Evolutionary conservation across 306 rosid species (phyloP).

Genomic region (Medicago truncatula): MtrunA17r5.0-ANR NC_053046.1:19650001-19650500

Average conservation of each 20-base stretch:
- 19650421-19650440: slow-evolving; percentile 87
- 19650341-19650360: slow-evolving; percentile 62
- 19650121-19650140: slow-evolving; percentile 59
- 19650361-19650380: slow-evolving; percentile 62
- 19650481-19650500: slow-evolving; percentile 69
- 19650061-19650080: neutral
- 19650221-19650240: slow-evolving; percentile 84
- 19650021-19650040: slow-evolving; percentile 5
- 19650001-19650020: neutral
- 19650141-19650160: slow-evolving; percentile 82
- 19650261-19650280: slow-evolving; percentile 61
- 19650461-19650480: slow-evolving; percentile 71
- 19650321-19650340: slow-evolving; percentile 76
- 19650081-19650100: slow-evolving; percentile 23
- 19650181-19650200: slow-evolving; percentile 88
- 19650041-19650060: neutral
- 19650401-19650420: slow-evolving; percentile 85
- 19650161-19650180: slow-evolving; percentile 79
- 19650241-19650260: slow-evolving; percentile 73
- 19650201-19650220: slow-evolving; percentile 70
- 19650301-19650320: slow-evolving; percentile 83
- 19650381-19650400: slow-evolving; percentile 72
- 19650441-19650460: slow-evolving; percentile 90
- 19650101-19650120: slow-evolving; percentile 35
- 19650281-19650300: slow-evolving; percentile 87